A percentile compares a stretch with the other conserved stretches of the same genome.
These are phyloP conservation scores for Coniochaeta hoffmannii DNA, from an alignment of 2,329 filamentous ascomycete genomes.

Conservation along the genomic window DNA sequence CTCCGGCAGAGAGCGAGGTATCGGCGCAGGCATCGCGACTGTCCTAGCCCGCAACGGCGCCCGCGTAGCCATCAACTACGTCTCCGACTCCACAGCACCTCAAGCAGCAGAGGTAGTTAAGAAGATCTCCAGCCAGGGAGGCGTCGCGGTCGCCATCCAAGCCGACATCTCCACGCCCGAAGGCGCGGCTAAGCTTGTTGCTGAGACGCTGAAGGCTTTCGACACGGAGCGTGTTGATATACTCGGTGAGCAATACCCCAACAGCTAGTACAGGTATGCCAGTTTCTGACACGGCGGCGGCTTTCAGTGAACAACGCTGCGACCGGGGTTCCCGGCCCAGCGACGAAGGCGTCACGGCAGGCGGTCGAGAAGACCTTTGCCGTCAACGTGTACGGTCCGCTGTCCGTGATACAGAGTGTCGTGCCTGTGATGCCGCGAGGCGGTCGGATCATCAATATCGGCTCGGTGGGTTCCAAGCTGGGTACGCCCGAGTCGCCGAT, in stretches of 20 bases:
- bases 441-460: conserved; percentile 23
- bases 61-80: conserved; percentile 28
- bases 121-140: conserved; percentile 11
- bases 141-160: conserved; percentile 17
- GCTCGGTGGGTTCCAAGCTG: conserved; percentile 15
- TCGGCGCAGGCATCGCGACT: conserved; percentile 30
- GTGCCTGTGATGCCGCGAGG: conserved; percentile 25
- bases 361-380: conserved; percentile 20
- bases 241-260: conserved; percentile 18
- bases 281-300: background rate
- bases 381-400: conserved; percentile 23
- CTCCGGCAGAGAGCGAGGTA: conserved; percentile 32
- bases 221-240: conserved; percentile 28
- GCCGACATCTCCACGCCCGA: conserved; percentile 22
- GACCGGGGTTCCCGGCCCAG: conserved; percentile 6
- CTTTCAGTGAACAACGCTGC: conserved; percentile 29
- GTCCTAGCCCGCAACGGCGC: conserved; percentile 31
- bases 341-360: conserved; percentile 14
- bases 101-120: conserved; percentile 22
- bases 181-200: conserved; percentile 21
- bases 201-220: conserved; percentile 24
- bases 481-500: conserved; percentile 7
- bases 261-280: background rate
- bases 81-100: conserved; percentile 21
- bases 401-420: conserved; percentile 25